Conservation (phyloP, 2,329 filamentous ascomycete species). For the Paecilomyces sp. region DNA sequence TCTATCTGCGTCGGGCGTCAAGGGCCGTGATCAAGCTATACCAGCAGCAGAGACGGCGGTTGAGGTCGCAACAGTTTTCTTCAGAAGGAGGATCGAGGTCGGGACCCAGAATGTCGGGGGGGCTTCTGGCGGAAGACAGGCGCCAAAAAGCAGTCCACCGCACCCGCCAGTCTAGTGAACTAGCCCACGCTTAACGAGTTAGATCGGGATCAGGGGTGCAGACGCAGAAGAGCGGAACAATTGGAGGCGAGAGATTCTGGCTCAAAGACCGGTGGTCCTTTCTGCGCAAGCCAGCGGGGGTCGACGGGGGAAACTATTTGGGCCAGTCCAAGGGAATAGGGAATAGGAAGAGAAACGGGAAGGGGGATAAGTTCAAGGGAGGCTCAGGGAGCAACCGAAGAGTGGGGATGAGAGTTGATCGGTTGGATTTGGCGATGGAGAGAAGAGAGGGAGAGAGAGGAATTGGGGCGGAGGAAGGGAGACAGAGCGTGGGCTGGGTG, state of each 20-base stretch:
- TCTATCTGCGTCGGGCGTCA: constrained; percentile 2
- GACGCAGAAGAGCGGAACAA: constrained; percentile 11
- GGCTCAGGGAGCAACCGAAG: not conserved
- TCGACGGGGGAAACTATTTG: constrained; percentile 1
- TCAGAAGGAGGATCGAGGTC: constrained; percentile 18
- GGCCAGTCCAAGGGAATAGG: not conserved
- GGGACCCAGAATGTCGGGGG: constrained; percentile 20
- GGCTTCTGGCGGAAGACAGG: constrained; percentile 14
- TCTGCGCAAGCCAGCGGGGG: not conserved
- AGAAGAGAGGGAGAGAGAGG: not conserved
- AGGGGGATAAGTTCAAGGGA: not conserved
- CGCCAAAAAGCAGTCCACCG: constrained; percentile 18
- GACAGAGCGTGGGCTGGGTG: not conserved
- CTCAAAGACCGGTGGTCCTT: not conserved
- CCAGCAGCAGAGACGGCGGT: constrained; percentile 13
- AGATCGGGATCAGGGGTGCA: constrained; percentile 9
- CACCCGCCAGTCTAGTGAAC: constrained; percentile 19
- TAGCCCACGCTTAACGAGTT: constrained; percentile 21
- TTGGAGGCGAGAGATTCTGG: constrained; percentile 6
- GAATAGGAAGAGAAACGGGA: not conserved
- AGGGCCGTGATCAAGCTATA: constrained; percentile 16
- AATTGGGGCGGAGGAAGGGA: not conserved
- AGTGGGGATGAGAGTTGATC: not conserved
- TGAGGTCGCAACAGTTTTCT: constrained; percentile 19
- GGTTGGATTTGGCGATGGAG: not conserved